These are phyloP conservation scores for Epichloe festucae DNA, from an alignment of 2,329 filamentous ascomycete species.

Conservation along the genomic window DNA sequence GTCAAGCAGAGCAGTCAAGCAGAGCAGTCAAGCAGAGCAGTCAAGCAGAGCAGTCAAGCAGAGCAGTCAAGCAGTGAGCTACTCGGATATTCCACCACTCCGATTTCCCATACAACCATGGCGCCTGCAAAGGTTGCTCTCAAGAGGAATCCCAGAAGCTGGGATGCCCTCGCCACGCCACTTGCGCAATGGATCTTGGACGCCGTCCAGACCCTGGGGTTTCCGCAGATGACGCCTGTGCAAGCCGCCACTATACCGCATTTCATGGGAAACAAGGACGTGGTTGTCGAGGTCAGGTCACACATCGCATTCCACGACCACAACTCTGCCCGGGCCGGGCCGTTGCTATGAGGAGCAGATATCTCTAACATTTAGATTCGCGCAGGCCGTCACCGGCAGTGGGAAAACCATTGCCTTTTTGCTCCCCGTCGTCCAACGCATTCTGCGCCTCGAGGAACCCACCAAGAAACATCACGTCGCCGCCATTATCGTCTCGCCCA, in stretches of 20 bases:
- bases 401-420: constrained; percentile 88
- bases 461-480: constrained; percentile 83
- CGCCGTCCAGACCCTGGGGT: constrained; percentile 73
- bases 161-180: constrained; percentile 25
- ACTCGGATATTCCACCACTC: background rate
- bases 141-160: constrained; percentile 36
- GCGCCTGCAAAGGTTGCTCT: constrained; percentile 18
- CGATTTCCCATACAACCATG: constrained; percentile 13
- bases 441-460: constrained; percentile 67
- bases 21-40: no score
- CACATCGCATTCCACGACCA: background rate
- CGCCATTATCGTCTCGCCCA: constrained; percentile 86
- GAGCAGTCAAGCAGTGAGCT: no score
- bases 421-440: constrained; percentile 69
- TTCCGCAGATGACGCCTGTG: constrained; percentile 82
- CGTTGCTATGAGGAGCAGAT: background rate
- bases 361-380: background rate
- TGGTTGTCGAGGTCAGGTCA: constrained; percentile 61
- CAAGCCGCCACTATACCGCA: constrained; percentile 84
- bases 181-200: constrained; percentile 65
- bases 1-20: no score
- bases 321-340: no score
- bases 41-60: no score
- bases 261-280: constrained; percentile 81
- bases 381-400: constrained; percentile 71